phyloP scores from a whole-genome alignment of 352 stramenopile species.

The Bremia lactucae region DNA sequence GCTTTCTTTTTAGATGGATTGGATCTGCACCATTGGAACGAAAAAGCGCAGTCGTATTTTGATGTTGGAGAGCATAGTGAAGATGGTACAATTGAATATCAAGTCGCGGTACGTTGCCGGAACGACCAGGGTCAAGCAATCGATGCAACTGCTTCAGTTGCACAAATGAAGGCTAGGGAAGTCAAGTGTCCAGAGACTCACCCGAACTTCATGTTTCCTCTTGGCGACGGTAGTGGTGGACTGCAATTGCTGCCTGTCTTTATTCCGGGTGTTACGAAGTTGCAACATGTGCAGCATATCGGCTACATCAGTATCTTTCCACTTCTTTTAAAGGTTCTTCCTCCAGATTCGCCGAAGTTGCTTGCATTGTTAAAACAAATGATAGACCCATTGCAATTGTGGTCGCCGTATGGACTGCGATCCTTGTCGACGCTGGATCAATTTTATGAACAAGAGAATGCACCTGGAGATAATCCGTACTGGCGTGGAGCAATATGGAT shows the following conservation, averaged over 20 bases:
- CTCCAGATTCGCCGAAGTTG: constrained; percentile 55
- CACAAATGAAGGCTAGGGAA: constrained; percentile 24
- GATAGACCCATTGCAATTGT: constrained; percentile 51
- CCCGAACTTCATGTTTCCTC: constrained; percentile 60
- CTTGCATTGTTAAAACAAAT: constrained; percentile 46
- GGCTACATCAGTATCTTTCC: constrained; percentile 87
- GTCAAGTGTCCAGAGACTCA: constrained; percentile 46
- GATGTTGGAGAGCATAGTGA: constrained; percentile 74
- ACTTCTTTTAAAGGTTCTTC: constrained; percentile 62
- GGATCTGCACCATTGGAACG: constrained; percentile 64
- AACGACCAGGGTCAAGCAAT: constrained; percentile 33
- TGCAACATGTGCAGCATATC: constrained; percentile 71
- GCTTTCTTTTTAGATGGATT: constrained; percentile 33
- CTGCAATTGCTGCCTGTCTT: constrained; percentile 69
- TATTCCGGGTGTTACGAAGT: constrained; percentile 37
- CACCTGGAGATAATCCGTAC: constrained; percentile 85
- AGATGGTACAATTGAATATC: constrained; percentile 55
- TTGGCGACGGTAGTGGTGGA: constrained; percentile 68
- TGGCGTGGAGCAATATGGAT: constrained; percentile 93
- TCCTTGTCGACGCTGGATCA: constrained; percentile 77
- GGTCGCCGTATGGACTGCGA: constrained; percentile 70
- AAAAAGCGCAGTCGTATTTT: constrained; percentile 53
- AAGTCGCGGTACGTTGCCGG: constrained; percentile 56
- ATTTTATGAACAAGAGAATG: constrained; percentile 86
- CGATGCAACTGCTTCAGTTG: constrained; percentile 29